These are phyloP conservation scores for Drechmeria coniospora DNA, from an alignment of 2,329 filamentous ascomycete genomes.

Conservation along the genomic window DNA sequence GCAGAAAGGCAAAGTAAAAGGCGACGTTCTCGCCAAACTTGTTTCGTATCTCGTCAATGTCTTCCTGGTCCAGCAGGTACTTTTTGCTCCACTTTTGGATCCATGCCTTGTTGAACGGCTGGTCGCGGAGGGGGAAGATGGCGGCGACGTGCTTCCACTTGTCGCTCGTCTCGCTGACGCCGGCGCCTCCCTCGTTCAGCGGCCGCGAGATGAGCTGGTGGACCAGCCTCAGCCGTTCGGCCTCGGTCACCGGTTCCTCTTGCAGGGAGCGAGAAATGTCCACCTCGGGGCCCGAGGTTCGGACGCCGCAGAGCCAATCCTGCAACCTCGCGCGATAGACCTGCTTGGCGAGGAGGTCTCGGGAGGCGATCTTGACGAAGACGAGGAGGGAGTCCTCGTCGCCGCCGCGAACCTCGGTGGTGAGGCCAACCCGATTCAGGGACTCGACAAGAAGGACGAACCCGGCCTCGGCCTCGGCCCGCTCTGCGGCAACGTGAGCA, in stretches of 20 bases:
- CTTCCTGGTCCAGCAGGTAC: constrained; percentile 46
- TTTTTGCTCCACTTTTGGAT: constrained; percentile 61
- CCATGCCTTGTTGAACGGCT: constrained; percentile 58
- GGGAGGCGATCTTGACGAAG: constrained; percentile 67
- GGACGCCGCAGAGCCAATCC: constrained; percentile 87
- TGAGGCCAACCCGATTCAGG: constrained; percentile 64
- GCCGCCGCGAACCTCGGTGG: constrained; percentile 74
- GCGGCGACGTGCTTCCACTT: constrained; percentile 60
- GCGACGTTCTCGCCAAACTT: constrained; percentile 73
- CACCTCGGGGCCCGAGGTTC: constrained; percentile 58
- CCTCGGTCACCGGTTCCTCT: constrained; percentile 66
- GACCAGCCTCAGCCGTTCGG: constrained; percentile 75
- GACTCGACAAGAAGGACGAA: constrained; percentile 67
- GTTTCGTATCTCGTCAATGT: constrained; percentile 61
- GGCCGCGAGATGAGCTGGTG: constrained; percentile 71
- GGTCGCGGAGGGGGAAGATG: constrained; percentile 68
- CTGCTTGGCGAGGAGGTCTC: constrained; percentile 59
- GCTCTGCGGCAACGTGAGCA: constrained; percentile 32
- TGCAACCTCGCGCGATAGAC: constrained; percentile 77
- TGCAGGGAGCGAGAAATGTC: constrained; percentile 54
- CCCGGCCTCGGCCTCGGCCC: constrained; percentile 51
- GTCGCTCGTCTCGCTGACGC: constrained; percentile 52
- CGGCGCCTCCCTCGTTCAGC: constrained; percentile 60
- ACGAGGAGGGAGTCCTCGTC: constrained; percentile 61
- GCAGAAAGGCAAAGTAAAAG: constrained; percentile 90